phyloP scores from a whole-genome alignment of 768 basidiomycete genomes.

The Phallus indusiatus region DNA sequence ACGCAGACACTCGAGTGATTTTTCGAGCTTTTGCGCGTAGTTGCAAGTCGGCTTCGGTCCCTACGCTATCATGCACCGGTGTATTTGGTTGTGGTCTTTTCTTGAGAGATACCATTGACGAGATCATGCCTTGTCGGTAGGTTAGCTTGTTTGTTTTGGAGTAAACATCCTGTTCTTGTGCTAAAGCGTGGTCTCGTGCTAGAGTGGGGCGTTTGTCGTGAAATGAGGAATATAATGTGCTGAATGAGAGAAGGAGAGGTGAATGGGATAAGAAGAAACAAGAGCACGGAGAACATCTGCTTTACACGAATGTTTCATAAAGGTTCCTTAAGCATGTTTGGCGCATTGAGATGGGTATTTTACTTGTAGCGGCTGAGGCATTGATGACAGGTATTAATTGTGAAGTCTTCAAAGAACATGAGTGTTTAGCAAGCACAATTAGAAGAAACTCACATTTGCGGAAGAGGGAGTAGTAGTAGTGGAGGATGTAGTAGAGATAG shows the following conservation, averaged over 20 bases:
- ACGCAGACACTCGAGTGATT: conserved; percentile 34
- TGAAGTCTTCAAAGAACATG: conserved; percentile 22
- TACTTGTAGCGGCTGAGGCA: conserved; percentile 59
- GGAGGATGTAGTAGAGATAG: conserved; percentile 17
- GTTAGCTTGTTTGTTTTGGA: conserved; percentile 63
- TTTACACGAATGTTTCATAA: conserved; percentile 18
- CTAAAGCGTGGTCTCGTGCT: conserved; percentile 69
- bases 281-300: conserved; percentile 6
- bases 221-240: conserved; percentile 4
- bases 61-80: conserved; percentile 60
- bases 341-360: conserved; percentile 61
- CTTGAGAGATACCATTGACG: conserved; percentile 42
- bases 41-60: conserved; percentile 58
- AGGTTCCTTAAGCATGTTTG: conserved; percentile 38
- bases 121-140: conserved; percentile 60
- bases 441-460: not conserved
- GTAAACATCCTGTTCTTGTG: conserved; percentile 77
- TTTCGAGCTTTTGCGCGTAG: conserved; percentile 47
- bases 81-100: conserved; percentile 46
- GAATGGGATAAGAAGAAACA: not conserved
- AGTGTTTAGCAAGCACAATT: conserved; percentile 8
- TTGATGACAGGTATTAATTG: conserved; percentile 56
- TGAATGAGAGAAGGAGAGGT: conserved; percentile 2
- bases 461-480: not conserved
- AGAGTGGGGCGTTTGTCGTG: conserved; percentile 21